Evolutionary conservation across 2,329 filamentous ascomycete species (phyloP).

Genomic region (Trichoderma sp.): DNA sequence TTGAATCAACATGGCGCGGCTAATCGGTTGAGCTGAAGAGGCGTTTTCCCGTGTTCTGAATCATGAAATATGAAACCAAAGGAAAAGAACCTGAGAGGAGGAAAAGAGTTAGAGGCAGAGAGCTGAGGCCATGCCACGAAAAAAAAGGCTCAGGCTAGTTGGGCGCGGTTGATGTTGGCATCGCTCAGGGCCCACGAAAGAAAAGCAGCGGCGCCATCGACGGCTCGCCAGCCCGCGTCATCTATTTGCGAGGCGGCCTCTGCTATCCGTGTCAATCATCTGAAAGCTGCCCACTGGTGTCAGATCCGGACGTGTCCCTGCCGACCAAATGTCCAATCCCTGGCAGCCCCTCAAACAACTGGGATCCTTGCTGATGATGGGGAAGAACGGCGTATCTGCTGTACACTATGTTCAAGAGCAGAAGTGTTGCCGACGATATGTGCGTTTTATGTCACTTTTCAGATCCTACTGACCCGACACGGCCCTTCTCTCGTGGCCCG

Average conservation of each 20-base stretch:
- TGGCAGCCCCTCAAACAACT: slow-evolving; percentile 7
- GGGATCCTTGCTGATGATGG: slow-evolving; percentile 2
- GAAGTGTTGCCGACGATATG: background rate
- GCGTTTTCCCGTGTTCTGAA: background rate
- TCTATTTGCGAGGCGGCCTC: slow-evolving; percentile 6
- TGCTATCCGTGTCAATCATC: slow-evolving; percentile 8
- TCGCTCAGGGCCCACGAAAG: slow-evolving; percentile 18
- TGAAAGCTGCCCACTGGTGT: background rate
- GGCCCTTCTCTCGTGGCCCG: background rate
- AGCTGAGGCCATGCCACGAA: background rate
- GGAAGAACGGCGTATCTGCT: background rate
- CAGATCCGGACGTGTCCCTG: background rate
- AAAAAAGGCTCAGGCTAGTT: slow-evolving; percentile 23
- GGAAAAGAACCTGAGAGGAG: background rate
- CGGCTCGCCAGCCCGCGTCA: slow-evolving; percentile 22
- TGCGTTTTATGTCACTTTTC: background rate
- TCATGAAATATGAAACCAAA: background rate
- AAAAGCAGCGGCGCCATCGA: slow-evolving; percentile 12
- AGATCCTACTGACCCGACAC: background rate
- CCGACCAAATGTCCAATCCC: slow-evolving; percentile 12
- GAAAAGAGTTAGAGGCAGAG: background rate
- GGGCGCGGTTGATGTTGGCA: slow-evolving; percentile 8
- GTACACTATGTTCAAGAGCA: background rate
- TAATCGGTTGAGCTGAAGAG: background rate
- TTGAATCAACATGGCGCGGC: background rate